Conservation (phyloP, 345 rosid species). For the Geranium rotundifolium region DNA sequence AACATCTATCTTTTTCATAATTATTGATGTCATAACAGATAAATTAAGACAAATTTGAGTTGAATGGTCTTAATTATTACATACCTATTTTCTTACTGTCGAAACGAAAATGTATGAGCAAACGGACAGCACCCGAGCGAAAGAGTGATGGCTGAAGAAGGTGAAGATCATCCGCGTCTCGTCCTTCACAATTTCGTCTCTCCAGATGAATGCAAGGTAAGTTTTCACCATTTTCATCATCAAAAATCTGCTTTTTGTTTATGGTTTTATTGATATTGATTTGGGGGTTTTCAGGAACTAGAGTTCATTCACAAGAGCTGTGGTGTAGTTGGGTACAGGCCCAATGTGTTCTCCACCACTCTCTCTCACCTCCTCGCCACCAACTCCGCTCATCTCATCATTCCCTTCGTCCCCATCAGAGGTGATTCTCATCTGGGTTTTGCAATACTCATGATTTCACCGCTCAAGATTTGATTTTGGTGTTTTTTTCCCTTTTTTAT, state of each 20-base stretch:
- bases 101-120: too few relatives aligned
- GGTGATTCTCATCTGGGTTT: slow-evolving; percentile 18
- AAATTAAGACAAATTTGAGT: too few relatives aligned
- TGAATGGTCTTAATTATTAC: too few relatives aligned
- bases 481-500: neutral
- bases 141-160: slow-evolving; percentile 9
- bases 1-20: too few relatives aligned
- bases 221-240: neutral
- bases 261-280: neutral
- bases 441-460: neutral
- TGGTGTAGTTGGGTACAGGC: slow-evolving; percentile 74
- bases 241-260: neutral
- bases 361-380: slow-evolving; percentile 89
- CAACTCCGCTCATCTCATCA: slow-evolving; percentile 48
- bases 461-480: neutral
- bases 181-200: slow-evolving; percentile 37
- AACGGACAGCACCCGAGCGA: neutral
- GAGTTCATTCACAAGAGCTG: slow-evolving; percentile 81
- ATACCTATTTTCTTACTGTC: too few relatives aligned
- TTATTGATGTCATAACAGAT: too few relatives aligned
- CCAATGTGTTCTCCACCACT: slow-evolving; percentile 80
- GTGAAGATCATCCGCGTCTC: slow-evolving; percentile 25
- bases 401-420: slow-evolving; percentile 72
- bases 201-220: slow-evolving; percentile 51
- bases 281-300: slow-evolving; percentile 38